phyloP scores from a whole-genome alignment of 768 basidiomycete species.

The Mycena haematopus region DNA sequence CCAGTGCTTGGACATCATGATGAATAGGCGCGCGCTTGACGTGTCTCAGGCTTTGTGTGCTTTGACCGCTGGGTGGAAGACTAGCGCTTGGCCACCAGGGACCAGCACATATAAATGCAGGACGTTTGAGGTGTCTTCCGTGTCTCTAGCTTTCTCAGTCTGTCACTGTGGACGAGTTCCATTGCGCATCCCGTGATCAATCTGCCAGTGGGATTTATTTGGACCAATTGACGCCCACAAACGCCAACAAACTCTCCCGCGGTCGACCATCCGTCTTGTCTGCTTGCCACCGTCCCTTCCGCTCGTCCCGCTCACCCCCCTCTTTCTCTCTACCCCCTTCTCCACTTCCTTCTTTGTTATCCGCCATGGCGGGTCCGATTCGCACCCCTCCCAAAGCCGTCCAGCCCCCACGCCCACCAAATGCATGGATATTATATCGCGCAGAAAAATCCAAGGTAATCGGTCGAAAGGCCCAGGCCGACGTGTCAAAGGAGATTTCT shows the following conservation, averaged over 20 bases:
- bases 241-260: neutral
- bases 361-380: conserved; percentile 22
- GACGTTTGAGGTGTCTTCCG: neutral
- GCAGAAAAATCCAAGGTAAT: conserved; percentile 54
- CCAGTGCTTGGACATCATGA: too few species aligned
- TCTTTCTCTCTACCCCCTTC: neutral
- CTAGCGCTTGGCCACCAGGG: too few species aligned
- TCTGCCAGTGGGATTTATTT: neutral
- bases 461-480: conserved; percentile 57
- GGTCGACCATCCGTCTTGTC: neutral
- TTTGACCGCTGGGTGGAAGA: neutral
- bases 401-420: conserved; percentile 71
- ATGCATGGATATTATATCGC: conserved; percentile 86
- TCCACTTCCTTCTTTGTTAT: neutral
- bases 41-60: conserved; percentile 10
- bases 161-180: neutral
- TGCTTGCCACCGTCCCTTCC: neutral
- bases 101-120: neutral
- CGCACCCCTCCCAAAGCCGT: conserved; percentile 29
- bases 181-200: neutral
- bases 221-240: neutral
- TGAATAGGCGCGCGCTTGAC: conserved; percentile 17
- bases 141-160: too few species aligned
- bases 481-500: conserved; percentile 69
- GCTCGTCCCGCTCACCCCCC: neutral